Conservation (phyloP, 2,329 filamentous ascomycete species). For the Dothiorella sarmentorum region DNA sequence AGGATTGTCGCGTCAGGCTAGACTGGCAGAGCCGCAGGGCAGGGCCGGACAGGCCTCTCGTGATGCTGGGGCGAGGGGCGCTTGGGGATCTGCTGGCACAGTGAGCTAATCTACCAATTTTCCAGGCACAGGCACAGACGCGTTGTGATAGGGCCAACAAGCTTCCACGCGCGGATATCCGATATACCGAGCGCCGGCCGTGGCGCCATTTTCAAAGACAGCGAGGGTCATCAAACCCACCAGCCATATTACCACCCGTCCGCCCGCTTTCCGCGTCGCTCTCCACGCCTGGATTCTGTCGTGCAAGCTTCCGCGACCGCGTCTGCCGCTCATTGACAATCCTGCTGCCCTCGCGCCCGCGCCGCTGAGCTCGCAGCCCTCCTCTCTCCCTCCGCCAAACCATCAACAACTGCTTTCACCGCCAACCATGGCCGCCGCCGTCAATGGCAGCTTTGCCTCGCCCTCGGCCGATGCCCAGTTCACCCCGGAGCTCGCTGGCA, state of each 20-base stretch:
- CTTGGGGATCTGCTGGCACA: constrained; percentile 10
- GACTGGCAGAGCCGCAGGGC: constrained; percentile 2
- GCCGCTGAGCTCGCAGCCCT: background rate
- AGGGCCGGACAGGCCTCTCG: background rate
- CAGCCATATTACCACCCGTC: background rate
- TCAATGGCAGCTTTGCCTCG: constrained; percentile 39
- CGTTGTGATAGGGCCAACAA: constrained; percentile 8
- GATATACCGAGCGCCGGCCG: constrained; percentile 11
- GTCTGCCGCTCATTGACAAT: constrained; percentile 5
- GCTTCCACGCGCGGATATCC: constrained; percentile 1
- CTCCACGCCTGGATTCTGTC: background rate
- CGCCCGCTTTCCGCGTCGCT: background rate
- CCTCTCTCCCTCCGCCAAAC: background rate
- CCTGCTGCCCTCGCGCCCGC: background rate
- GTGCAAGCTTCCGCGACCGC: background rate
- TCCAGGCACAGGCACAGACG: constrained; percentile 9
- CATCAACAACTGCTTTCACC: background rate
- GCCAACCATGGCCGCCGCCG: constrained; percentile 21
- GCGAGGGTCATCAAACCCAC: background rate
- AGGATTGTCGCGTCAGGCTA: too few species aligned
- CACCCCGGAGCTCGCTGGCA: constrained; percentile 29
- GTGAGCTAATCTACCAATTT: constrained; percentile 16
- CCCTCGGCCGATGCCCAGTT: constrained; percentile 38
- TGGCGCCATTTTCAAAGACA: background rate
- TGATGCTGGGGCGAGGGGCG: constrained; percentile 16